A percentile compares a stretch with the other conserved stretches of the same genome.
phyloP scores from a whole-genome alignment of 805 yeast genomes.

The Starmerella sirachaensis region DNA sequence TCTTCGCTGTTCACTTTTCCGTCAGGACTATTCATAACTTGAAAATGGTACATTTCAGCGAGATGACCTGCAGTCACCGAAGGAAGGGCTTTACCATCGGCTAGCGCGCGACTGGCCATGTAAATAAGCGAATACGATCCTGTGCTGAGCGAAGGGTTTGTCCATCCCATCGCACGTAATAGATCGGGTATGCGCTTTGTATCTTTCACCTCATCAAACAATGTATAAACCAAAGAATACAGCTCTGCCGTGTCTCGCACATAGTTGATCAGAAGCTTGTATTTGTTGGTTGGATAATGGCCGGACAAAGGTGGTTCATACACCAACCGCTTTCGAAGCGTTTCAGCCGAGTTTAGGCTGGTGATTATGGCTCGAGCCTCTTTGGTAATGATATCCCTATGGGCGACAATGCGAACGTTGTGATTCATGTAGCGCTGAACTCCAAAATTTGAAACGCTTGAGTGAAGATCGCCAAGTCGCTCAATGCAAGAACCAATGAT shows the following conservation, averaged over 20 bases:
- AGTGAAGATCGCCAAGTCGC: slow-evolving; percentile 24
- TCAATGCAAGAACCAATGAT: slow-evolving; percentile 22
- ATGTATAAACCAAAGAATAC: slow-evolving; percentile 21
- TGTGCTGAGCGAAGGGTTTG: slow-evolving; percentile 22
- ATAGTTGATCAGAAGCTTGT: slow-evolving; percentile 23
- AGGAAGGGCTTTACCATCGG: slow-evolving; percentile 26
- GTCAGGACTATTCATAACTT: slow-evolving; percentile 1
- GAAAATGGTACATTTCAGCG: slow-evolving; percentile 10
- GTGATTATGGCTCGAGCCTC: slow-evolving; percentile 19
- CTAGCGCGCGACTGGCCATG: slow-evolving; percentile 26
- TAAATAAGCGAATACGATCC: slow-evolving; percentile 26
- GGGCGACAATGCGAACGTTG: slow-evolving; percentile 19
- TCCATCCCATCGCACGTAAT: slow-evolving; percentile 25
- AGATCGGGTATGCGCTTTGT: slow-evolving; percentile 19
- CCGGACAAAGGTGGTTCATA: slow-evolving; percentile 30
- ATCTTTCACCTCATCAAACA: slow-evolving; percentile 25
- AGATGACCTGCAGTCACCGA: slow-evolving; percentile 26
- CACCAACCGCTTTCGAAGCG: slow-evolving; percentile 18
- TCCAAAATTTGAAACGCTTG: slow-evolving; percentile 26
- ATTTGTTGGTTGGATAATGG: slow-evolving; percentile 27
- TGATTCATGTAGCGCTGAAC: slow-evolving; percentile 21
- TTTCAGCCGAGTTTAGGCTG: slow-evolving; percentile 18
- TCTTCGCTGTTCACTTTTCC: not conserved
- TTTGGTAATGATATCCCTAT: slow-evolving; percentile 20
- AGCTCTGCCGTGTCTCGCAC: slow-evolving; percentile 23